Percentiles rank a stretch among this genome's conserved stretches.
Conservation (phyloP, 169 alveolate species). For the Cryptosporidium parvum region DNA sequence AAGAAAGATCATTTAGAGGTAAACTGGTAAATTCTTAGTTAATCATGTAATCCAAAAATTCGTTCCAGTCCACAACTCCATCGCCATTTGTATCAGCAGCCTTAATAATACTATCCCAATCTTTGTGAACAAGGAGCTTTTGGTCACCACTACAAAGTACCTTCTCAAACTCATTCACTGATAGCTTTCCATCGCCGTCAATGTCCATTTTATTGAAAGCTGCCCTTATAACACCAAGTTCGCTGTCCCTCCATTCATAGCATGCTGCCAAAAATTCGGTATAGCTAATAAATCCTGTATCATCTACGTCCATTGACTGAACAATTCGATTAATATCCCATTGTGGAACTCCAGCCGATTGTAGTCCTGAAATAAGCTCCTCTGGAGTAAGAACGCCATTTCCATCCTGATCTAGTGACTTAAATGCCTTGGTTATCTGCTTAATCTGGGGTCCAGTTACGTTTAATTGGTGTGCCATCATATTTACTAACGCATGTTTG, state of each 20-base stretch:
- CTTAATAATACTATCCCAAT: conserved; percentile 77
- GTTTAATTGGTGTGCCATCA: conserved; percentile 83
- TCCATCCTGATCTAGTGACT: conserved; percentile 78
- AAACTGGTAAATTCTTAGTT: conserved; percentile 2
- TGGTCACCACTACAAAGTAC: conserved; percentile 79
- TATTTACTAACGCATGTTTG: conserved; percentile 80
- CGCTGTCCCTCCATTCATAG: conserved; percentile 81
- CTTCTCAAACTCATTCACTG: conserved; percentile 81
- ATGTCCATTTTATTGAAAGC: conserved; percentile 83
- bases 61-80: conserved; percentile 86
- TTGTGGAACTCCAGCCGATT: conserved; percentile 79
- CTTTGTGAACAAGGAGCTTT: conserved; percentile 77
- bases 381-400: conserved; percentile 79
- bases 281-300: conserved; percentile 82
- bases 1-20: not conserved
- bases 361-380: conserved; percentile 79
- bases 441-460: conserved; percentile 80
- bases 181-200: conserved; percentile 83
- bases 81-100: conserved; percentile 84
- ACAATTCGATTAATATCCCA: conserved; percentile 82
- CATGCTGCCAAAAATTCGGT: conserved; percentile 87
- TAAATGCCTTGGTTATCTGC: conserved; percentile 77
- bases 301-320: conserved; percentile 83
- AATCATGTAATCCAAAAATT: conserved; percentile 80
- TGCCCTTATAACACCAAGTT: conserved; percentile 79